Base-by-base conservation (phyloP, 1,284 basidiomycete genomes). In the Volvariella surrecta region DNA sequence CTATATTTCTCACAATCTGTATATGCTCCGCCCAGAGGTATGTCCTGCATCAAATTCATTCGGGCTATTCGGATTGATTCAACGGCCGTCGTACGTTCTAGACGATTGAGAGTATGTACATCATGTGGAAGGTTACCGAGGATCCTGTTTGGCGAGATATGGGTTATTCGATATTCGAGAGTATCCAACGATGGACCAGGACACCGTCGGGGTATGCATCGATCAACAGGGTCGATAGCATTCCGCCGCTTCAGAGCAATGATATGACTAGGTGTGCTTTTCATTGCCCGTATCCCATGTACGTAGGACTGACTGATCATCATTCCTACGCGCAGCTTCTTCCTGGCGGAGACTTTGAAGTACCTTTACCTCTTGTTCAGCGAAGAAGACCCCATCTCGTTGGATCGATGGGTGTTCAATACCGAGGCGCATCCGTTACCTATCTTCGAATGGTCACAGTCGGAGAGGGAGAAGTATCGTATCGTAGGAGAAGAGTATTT, bases 361-460 rank as follows among this genome's bases (percentile, higher is more conserved):
- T 85, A 85, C 52, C 64, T 83, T 2, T 84, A 80, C 54, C 70
- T 85, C 19, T 58, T 82, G 21, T 84, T 83, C 54, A 66, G 63
- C 42, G 73, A 82, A 42, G 66, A 70, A 3, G 73, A 81, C 39
- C 58, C 73, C 0, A 55, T 90, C 43, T 75, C 84, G 9, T 61
- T 91, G 34, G 75, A 86, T 42, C 62, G 74, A 45, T 91, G 83
- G 77, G 83, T 91, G 9, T 82, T 92, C 58, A 93, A 90, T 56
- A 93, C 90, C 0, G 89, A 90, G 57, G 86, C 83, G 2, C 87
- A 90, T 52, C 82, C 85, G 1, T 58, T 89, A 3, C 86, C 85
- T 1, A 64, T 84, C 1, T 87, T 88, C 51, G 53, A 71, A 15
- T 87, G 82, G 84, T 71, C 64, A 3, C 50, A 61, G 16, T 55